A percentile compares a stretch with the other conserved stretches of the same genome.
These are phyloP conservation scores for Globisporangium solare DNA, from an alignment of 352 stramenopile genomes.

Conservation along the genomic window DNA sequence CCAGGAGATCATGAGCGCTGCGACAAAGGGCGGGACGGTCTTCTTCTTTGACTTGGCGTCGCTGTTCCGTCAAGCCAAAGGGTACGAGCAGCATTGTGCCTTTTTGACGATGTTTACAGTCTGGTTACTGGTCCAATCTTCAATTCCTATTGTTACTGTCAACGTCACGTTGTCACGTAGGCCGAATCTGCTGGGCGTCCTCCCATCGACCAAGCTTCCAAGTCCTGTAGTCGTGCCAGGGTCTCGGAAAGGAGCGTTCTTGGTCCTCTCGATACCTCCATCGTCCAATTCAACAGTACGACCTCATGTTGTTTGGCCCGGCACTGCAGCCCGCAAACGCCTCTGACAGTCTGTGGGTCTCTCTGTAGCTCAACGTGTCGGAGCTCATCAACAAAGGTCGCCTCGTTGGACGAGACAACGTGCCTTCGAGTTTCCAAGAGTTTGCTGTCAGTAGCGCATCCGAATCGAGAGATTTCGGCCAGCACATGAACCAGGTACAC, in stretches of 20 bases:
- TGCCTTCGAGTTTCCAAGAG: slow-evolving; percentile 52
- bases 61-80: slow-evolving; percentile 46
- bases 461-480: slow-evolving; percentile 48
- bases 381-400: slow-evolving; percentile 58
- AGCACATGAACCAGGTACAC: slow-evolving; percentile 25
- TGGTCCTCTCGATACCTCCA: slow-evolving; percentile 37
- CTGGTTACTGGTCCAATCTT: too few relatives aligned
- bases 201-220: slow-evolving; percentile 50
- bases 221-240: slow-evolving; percentile 36
- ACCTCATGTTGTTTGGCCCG: neutral
- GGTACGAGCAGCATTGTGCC: slow-evolving; percentile 19
- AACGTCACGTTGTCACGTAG: slow-evolving; percentile 6
- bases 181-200: slow-evolving; percentile 32
- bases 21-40: slow-evolving; percentile 56
- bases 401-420: slow-evolving; percentile 42
- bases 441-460: slow-evolving; percentile 33
- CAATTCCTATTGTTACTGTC: too few relatives aligned
- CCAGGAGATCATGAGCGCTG: slow-evolving; percentile 49
- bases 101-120: neutral
- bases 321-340: neutral
- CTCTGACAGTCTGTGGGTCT: neutral
- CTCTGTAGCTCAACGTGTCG: slow-evolving; percentile 33
- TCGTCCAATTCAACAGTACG: slow-evolving; percentile 32
- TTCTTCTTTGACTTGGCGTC: slow-evolving; percentile 66
- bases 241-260: slow-evolving; percentile 37